These are phyloP conservation scores for Monilinia vaccinii-corymbosi DNA, from an alignment of 2,329 filamentous ascomycete species.

Conservation along the genomic window DNA sequence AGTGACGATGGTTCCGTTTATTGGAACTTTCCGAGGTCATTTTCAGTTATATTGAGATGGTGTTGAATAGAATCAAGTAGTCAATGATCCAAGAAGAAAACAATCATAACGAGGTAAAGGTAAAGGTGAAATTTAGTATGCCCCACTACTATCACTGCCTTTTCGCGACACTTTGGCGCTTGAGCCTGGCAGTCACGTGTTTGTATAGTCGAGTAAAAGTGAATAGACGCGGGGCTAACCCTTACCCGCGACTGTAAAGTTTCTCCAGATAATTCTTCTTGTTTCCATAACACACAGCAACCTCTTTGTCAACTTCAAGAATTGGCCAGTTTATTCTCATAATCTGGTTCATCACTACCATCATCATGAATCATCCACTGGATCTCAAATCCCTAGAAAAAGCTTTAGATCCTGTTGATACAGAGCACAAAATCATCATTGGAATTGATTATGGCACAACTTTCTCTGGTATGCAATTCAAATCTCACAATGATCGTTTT, in stretches of 20 bases:
- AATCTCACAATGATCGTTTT: not conserved
- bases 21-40: not conserved
- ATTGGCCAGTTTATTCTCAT: not conserved
- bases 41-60: not conserved
- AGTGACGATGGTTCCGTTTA: not conserved
- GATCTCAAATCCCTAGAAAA: not conserved
- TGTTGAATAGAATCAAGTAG: not conserved
- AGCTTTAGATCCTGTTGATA: not conserved
- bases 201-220: not conserved
- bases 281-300: not conserved
- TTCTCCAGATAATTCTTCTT: not conserved
- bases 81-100: not conserved
- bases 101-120: too few relatives aligned
- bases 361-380: not conserved
- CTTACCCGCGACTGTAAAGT: not conserved
- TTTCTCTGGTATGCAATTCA: constrained; percentile 15
- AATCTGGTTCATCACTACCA: not conserved
- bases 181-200: not conserved
- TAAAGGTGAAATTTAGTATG: not conserved
- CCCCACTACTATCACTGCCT: not conserved
- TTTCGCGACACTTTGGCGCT: too few relatives aligned
- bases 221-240: too few relatives aligned
- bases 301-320: not conserved
- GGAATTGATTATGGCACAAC: constrained; percentile 26
- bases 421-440: constrained; percentile 19